These are phyloP conservation scores for Heterobasidion occidentale DNA, from an alignment of 1,284 basidiomycete genomes.

Conservation along the genomic window DNA sequence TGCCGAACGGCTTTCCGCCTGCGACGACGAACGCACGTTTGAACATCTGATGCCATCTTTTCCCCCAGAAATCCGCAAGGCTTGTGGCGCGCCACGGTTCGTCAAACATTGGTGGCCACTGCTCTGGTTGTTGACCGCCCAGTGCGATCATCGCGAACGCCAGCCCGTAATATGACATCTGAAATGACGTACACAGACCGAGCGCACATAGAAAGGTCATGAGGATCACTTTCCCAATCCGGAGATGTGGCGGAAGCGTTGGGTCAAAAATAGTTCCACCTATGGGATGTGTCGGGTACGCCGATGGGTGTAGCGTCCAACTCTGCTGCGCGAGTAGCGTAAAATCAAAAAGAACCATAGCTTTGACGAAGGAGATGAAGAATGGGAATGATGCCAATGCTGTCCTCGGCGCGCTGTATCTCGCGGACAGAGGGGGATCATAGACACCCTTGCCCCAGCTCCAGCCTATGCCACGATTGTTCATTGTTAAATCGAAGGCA, in stretches of 20 bases:
- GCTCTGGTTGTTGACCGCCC: constrained; percentile 28
- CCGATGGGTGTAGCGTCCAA: constrained; percentile 28
- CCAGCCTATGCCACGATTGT: constrained; percentile 50
- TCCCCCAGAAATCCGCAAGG: constrained; percentile 40
- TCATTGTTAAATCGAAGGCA: constrained; percentile 36
- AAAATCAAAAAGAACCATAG: constrained; percentile 27
- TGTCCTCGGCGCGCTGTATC: constrained; percentile 5
- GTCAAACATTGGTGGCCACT: constrained; percentile 42
- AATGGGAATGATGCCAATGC: constrained; percentile 24
- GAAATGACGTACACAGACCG: neutral
- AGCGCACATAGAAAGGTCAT: constrained; percentile 1
- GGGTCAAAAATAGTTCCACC: constrained; percentile 7
- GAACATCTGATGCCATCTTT: constrained; percentile 47
- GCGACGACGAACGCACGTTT: constrained; percentile 31
- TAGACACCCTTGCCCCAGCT: constrained; percentile 36
- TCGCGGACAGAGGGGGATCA: constrained; percentile 22
- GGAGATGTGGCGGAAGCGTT: neutral
- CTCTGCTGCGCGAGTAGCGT: constrained; percentile 20
- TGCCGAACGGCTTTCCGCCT: constrained; percentile 4
- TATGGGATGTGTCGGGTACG: constrained; percentile 27
- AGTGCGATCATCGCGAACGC: constrained; percentile 8
- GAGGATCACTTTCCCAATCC: neutral
- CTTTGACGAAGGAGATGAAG: constrained; percentile 17
- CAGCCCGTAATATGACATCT: neutral
- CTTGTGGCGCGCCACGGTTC: constrained; percentile 37